Evolutionary conservation across 345 rosid genomes (phyloP), one percentile per base, ranked within the genome.

Genomic region (Salix dunnii): DNA sequence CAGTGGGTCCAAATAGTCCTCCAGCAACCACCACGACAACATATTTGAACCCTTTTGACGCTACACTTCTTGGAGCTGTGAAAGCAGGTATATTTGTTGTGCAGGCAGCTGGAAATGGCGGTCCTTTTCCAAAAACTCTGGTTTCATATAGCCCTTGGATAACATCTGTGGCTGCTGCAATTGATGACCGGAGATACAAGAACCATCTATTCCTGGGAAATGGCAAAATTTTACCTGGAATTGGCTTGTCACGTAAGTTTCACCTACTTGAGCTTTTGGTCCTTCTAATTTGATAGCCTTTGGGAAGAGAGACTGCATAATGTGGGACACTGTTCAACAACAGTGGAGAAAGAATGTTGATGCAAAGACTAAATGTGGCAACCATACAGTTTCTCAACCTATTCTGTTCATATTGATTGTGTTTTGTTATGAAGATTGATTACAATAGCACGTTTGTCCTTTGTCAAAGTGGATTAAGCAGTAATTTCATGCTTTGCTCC

Each of bases 81-180:
- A 96, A 94, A 83, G 98, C 98, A 76, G 99, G 97, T 84, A 94
- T 93, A 58, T 96, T 96, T 82, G 97, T 96, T 73, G 98, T 92
- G 67, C 99, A 96, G 86, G 99, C 99, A 61, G 99, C 94, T 46
- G 99, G 97, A 75, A 96, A 96, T 78, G 97, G 98, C 38, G 99
- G 99, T 40, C 98, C 98, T 82, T 96, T 94, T 78, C 97, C 98
- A 3, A 94, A 92, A 89, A 94, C 97, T 58, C 72, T 96, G 86
- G 93, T 96, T 71, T 91, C 99, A 6, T 96, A 93, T 79, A 93
- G 99, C 87, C 99, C 98, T 36, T 93, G 99, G 99, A 92, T 94
- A 81, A 84, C 94, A 68, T 81, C 98, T 84, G 99, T 96, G 28
- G 99, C 97, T 46, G 98, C 99, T 77, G 98, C 99, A 51, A 88